Evolutionary conservation across 768 basidiomycete genomes (phyloP).

Genomic region (Xerocomellus intermedius): DNA sequence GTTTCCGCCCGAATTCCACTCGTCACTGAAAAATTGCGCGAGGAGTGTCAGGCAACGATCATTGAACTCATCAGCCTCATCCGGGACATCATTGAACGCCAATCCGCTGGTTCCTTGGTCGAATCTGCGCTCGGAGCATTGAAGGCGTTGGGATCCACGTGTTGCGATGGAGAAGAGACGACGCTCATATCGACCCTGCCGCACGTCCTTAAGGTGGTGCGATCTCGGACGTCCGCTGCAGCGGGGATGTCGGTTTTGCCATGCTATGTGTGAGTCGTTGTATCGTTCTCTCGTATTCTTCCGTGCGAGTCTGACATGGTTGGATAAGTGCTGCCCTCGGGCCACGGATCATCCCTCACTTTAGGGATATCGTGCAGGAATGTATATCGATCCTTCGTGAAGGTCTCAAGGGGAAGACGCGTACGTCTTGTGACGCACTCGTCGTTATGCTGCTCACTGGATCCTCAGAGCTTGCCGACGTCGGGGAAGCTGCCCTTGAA

Average conservation of each 20-base stretch:
- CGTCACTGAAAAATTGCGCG: slow-evolving; percentile 56
- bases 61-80: slow-evolving; percentile 52
- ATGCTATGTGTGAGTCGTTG: slow-evolving; percentile 54
- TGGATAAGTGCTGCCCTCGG: slow-evolving; percentile 65
- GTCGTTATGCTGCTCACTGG: background rate
- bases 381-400: slow-evolving; percentile 50
- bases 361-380: slow-evolving; percentile 66
- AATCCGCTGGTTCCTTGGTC: slow-evolving; percentile 40
- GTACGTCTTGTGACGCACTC: slow-evolving; percentile 29
- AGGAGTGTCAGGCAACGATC: slow-evolving; percentile 47
- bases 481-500: slow-evolving; percentile 34
- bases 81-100: slow-evolving; percentile 44
- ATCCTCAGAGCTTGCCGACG: slow-evolving; percentile 33
- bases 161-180: slow-evolving; percentile 64
- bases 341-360: slow-evolving; percentile 84
- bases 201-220: slow-evolving; percentile 49
- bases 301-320: slow-evolving; percentile 2
- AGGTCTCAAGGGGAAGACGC: slow-evolving; percentile 27
- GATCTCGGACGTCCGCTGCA: slow-evolving; percentile 36
- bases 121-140: slow-evolving; percentile 59
- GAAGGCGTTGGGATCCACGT: slow-evolving; percentile 54
- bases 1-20: slow-evolving; percentile 63
- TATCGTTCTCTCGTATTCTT: background rate
- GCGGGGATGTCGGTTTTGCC: slow-evolving; percentile 55
- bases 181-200: slow-evolving; percentile 60